Conservation (phyloP, 768 basidiomycete species). For the Russula vinacea region DNA sequence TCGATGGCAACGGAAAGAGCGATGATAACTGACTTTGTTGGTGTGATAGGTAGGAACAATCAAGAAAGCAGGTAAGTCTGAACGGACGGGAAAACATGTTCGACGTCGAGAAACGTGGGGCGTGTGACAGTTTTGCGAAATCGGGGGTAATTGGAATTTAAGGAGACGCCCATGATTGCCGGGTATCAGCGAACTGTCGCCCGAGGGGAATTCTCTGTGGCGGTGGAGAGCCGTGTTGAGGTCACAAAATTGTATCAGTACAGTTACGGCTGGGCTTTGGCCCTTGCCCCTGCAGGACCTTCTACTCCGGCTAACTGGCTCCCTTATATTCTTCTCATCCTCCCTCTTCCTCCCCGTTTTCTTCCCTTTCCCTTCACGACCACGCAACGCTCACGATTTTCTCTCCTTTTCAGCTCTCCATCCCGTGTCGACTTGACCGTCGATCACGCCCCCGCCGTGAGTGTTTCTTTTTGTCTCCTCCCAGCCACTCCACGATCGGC, state of each 20-base stretch:
- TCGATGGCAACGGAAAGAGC: background rate
- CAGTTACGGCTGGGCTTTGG: background rate
- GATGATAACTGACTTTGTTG: conserved; percentile 3
- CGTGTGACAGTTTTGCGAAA: conserved; percentile 37
- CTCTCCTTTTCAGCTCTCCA: conserved; percentile 23
- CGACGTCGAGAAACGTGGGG: conserved; percentile 43
- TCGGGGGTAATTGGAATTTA: conserved; percentile 21
- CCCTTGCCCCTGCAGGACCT: conserved; percentile 1
- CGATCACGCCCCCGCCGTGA: conserved; percentile 22
- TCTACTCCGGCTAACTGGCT: conserved; percentile 30
- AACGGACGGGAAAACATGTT: conserved; percentile 33
- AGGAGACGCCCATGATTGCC: conserved; percentile 20
- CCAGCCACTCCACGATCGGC: conserved; percentile 17
- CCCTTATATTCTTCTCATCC: conserved; percentile 38
- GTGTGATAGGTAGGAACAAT: conserved; percentile 12
- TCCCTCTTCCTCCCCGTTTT: conserved; percentile 31
- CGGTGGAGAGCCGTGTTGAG: conserved; percentile 7
- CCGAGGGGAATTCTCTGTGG: conserved; percentile 20
- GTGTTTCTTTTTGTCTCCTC: conserved; percentile 31
- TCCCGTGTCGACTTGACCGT: conserved; percentile 17
- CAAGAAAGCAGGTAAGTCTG: conserved; percentile 26
- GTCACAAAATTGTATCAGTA: conserved; percentile 15
- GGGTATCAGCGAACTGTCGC: conserved; percentile 23
- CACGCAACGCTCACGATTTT: conserved; percentile 30
- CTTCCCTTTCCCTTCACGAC: conserved; percentile 40